Evolutionary conservation across 106 monocot genomes (phyloP), one percentile per base, ranked within the genome.

Genomic region (Phalaenopsis aphrodite): DNA sequence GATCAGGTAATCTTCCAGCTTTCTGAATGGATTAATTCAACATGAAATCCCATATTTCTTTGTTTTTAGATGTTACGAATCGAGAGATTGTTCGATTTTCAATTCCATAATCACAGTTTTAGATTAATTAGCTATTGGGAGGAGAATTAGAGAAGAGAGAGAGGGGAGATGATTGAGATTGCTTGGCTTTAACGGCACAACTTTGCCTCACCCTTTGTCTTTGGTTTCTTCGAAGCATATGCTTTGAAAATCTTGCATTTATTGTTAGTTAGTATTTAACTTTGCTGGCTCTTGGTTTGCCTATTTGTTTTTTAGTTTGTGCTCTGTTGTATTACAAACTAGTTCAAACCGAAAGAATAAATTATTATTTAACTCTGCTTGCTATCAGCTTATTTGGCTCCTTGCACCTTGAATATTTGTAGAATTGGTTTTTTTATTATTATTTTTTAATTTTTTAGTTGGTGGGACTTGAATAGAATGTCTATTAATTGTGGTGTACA

Each of bases 1-100:
- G 90, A 92, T 86, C 92, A 81, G 92, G 92, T 92, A 79, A 12
- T 15, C 12, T 12, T 12, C 8, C 48, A 43, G 15, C 52, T 15
- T 64, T 64, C 39, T 11, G 17, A 3, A 39, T 23, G 23, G 39
- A 75, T 46, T 46, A 45, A 75, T 45, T 75, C 14, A 47, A n/a
- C 43, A 19, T 11, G n/a, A n/a, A 61, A 61, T 61, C 21, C 10
- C 5, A n/a, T 30, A 30, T 61, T 61, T 61, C 61, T 75, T 42
- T 17, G 4, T 46, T 45, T 61, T 61, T 61, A 5, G 61, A 61
- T 61, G 8, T 21, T 61, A 61, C 10, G 61, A 38, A 69, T 39
- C 8, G 69, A 69, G 69, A 14, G 37, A 6, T 69, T 39, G 14
- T 68, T 39, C 12, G 0, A 38, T 38, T 69, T 69, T 39, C 14